Evolutionary conservation across 1,284 basidiomycete species (phyloP), one percentile per base, ranked within the genome.

Genomic region (Jaminaea rosea): DNA sequence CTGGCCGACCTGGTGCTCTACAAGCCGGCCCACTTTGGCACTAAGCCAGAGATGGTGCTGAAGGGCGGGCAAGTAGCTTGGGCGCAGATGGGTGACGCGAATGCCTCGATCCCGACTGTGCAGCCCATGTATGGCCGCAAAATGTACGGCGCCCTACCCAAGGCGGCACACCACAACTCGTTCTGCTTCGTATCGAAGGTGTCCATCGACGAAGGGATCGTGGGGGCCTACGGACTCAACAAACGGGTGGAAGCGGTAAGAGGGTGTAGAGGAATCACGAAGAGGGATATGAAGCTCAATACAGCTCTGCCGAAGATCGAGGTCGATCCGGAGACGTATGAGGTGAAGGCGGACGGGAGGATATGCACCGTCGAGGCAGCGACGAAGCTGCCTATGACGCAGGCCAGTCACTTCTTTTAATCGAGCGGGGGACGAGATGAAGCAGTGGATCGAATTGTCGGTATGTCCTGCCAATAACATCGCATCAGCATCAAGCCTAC

Each of bases 231-330:
- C 73, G 80, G 81, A 0, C 79, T 96, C 10, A 76, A 78, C 26
- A 96, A 96, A 76, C 79, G 80, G 3, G 76, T 82, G 10, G 84
- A 85, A 60, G 82, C 88, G 0, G 93, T 97, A 34, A 79, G 78
- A 53, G 80, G 80, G 11, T 97, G 92, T 67, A 79, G 91, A 27
- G 76, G 75, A 1, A 79, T 97, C 44, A 80, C 75, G 26, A 97
- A 97, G 79, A 80, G 80, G 66, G 84, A 92, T 72, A 92, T 97
- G 89, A 97, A 94, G 77, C 86, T 84, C 81, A 98, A 98, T 75
- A 79, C 83, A 53, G 76, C 79, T 47, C 83, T 83, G 59, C 94
- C 93, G 1, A 79, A 79, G 72, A 87, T 98, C 81, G 78, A 62
- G 11, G 92, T 98, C 39, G 88, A 98, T 73, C 87, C 94, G 0